Conservation (phyloP, 1,284 basidiomycete genomes). For the Cryptococcus sp. region DNA sequence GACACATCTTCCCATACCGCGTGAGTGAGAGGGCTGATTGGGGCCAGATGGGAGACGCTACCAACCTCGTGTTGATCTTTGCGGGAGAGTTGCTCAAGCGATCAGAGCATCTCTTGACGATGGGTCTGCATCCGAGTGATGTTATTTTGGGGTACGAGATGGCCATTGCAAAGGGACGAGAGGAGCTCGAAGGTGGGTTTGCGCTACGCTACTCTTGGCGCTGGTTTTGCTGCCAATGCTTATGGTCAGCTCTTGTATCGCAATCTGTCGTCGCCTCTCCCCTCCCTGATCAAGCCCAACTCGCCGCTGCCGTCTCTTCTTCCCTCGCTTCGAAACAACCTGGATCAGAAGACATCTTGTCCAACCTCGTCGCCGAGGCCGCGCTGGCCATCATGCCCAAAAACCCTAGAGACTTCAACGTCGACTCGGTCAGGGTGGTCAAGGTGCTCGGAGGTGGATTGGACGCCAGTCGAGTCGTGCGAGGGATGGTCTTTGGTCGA, state of each 20-base stretch:
- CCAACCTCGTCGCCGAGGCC: conserved; percentile 85
- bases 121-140: conserved; percentile 95
- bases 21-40: conserved; percentile 1
- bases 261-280: conserved; percentile 50
- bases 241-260: conserved; percentile 34
- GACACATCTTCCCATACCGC: too few relatives aligned
- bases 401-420: conserved; percentile 87
- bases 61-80: conserved; percentile 91
- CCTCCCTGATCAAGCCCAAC: conserved; percentile 70
- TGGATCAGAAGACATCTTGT: conserved; percentile 78
- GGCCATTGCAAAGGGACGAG: conserved; percentile 76
- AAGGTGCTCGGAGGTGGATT: conserved; percentile 96
- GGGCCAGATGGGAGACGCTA: conserved; percentile 85
- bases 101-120: conserved; percentile 84
- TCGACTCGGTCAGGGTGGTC: conserved; percentile 96
- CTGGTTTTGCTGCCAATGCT: too few relatives aligned
- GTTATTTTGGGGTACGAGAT: conserved; percentile 94
- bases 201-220: too few relatives aligned
- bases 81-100: conserved; percentile 94
- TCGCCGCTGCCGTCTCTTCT: conserved; percentile 77
- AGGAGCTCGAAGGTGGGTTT: conserved; percentile 81
- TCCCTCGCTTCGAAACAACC: conserved; percentile 97
- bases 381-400: conserved; percentile 83
- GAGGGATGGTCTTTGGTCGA: conserved; percentile 96
- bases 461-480: conserved; percentile 75